Evolutionary conservation across 331 rosid genomes (phyloP).

Genomic region (Telfairia occidentalis): DNA sequence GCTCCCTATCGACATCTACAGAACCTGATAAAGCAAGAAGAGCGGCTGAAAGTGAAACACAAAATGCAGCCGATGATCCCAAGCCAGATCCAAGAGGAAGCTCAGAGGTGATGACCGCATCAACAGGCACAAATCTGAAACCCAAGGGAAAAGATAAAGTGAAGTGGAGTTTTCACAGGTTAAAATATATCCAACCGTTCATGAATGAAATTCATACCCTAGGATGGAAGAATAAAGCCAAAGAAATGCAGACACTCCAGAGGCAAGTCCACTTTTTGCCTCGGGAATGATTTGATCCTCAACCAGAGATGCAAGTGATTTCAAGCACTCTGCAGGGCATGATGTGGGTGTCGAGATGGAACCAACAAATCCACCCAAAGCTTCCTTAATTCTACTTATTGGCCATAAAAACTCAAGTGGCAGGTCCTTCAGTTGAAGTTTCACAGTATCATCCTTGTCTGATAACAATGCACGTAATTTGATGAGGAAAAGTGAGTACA

Average conservation of each 20-base stretch:
- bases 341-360: slow-evolving; percentile 35
- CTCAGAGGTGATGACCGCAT: slow-evolving; percentile 59
- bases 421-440: slow-evolving; percentile 51
- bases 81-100: slow-evolving; percentile 89
- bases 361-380: slow-evolving; percentile 32
- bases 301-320: slow-evolving; percentile 46
- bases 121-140: slow-evolving; percentile 79
- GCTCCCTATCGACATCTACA: slow-evolving; percentile 40
- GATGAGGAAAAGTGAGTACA: slow-evolving; percentile 11
- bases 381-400: slow-evolving; percentile 38
- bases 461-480: neutral
- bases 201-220: slow-evolving; percentile 34
- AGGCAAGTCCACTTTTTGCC: slow-evolving; percentile 46
- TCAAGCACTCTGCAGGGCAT: slow-evolving; percentile 48
- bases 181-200: neutral
- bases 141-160: slow-evolving; percentile 7
- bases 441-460: slow-evolving; percentile 54
- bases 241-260: slow-evolving; percentile 78
- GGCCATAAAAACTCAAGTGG: slow-evolving; percentile 79
- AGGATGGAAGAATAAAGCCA: slow-evolving; percentile 74
- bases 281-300: slow-evolving; percentile 62
- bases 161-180: neutral
- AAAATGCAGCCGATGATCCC: slow-evolving; percentile 84
- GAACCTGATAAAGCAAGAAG: slow-evolving; percentile 56
- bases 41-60: slow-evolving; percentile 72